phyloP scores from a whole-genome alignment of 108 stramenopile species.

The Discostella pseudostelligera region DNA sequence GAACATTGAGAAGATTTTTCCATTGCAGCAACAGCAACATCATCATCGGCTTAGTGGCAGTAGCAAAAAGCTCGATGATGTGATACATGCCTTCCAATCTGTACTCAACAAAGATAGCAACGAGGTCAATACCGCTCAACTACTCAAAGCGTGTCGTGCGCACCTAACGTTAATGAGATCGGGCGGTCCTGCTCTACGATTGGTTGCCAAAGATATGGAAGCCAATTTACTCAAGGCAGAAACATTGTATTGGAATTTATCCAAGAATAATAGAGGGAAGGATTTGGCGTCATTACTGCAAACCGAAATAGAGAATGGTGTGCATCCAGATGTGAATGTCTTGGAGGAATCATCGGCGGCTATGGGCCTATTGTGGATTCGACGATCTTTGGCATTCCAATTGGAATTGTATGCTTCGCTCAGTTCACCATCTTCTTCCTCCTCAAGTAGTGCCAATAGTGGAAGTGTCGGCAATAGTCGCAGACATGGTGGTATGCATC shows the following conservation, averaged over 20 bases:
- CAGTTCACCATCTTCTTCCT: conserved; percentile 9
- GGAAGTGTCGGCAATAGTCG: no score
- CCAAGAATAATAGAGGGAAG: conserved; percentile 3
- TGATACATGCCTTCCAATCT: conserved; percentile 29
- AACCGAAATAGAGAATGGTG: conserved; percentile 37
- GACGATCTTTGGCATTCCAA: conserved; percentile 59
- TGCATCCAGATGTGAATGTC: conserved; percentile 41
- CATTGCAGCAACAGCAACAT: no score
- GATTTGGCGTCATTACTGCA: conserved; percentile 27
- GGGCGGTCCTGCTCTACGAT: conserved; percentile 34
- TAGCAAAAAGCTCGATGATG: conserved; percentile 27
- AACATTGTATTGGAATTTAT: conserved; percentile 23
- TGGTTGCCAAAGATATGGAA: conserved; percentile 57
- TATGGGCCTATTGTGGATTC: conserved; percentile 68
- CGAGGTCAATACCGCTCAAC: conserved; percentile 42
- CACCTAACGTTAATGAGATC: conserved; percentile 41
- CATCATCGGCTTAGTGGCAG: not conserved
- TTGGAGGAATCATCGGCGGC: conserved; percentile 58
- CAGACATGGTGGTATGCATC: conserved; percentile 7
- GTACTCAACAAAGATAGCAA: conserved; percentile 34
- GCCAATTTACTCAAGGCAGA: conserved; percentile 54
- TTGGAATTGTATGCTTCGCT: conserved; percentile 48
- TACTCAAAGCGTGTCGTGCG: conserved; percentile 51
- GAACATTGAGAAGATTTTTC: conserved; percentile 8
- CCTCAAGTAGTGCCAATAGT: no score